Evolutionary conservation across 257 asterid species (phyloP), one percentile per base, ranked within the genome.

Genomic region (Phtheirospermum japonicum): DNA sequence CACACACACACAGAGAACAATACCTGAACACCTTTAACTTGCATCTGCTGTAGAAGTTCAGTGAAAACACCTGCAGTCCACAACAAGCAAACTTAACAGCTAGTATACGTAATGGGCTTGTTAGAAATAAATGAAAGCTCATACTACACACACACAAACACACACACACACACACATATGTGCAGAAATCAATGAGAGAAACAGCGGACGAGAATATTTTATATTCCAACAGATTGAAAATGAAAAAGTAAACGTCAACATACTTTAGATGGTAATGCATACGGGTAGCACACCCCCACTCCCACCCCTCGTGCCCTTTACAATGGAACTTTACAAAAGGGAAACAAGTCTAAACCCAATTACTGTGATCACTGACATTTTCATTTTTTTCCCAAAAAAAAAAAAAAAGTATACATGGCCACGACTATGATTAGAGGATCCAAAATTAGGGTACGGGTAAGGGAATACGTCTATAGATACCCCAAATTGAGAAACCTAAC

Each of bases 11-110:
- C 28, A 23, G 14, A 20, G 23, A 48, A 66, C 57, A 23, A 31
- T 72, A 88, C 96, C 96, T 88, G 96, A 57, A 88, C 91, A 51
- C 96, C 94, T 81, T 83, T 88, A 62, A 88, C 96, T 73, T 86
- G 94, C 96, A 88, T 88, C 78, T 88, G 96, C 72, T 83, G 92
- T 67, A 85, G 74, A 59, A 88, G 91, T 75, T 88, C 96, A 10
- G 96, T 88, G 77, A 88, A 88, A 73, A 88, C 92, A 73, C 92
- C 96, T 88, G 81, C 70, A 75, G 32, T 16, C 42, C 50, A 68
- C 46, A 58, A 66, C 57, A 55, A 69, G 14, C 57, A 23, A 23
- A 23, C 7, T 64, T 19, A 69, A 20, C 20, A 46, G 14, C 43
- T 39, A n/a, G 18, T 32, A 40, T 6, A 37, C 57, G 13, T 39